Evolutionary conservation across 2,329 filamentous ascomycete genomes (phyloP).

Genomic region (Furcasterigmium sp.): DNA sequence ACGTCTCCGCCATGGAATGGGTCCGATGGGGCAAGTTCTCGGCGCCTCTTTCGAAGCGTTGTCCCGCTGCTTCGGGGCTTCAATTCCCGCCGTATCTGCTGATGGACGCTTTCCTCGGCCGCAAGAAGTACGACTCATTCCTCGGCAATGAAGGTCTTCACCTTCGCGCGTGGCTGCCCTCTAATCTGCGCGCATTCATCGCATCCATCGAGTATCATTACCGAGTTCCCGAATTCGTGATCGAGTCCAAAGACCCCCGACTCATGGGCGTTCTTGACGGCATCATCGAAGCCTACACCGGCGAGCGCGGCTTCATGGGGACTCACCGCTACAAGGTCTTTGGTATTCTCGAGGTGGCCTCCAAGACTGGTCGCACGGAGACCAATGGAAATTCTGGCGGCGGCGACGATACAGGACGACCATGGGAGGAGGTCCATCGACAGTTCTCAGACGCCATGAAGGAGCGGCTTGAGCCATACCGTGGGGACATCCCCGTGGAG

Average conservation of each 20-base stretch:
- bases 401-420: slow-evolving; percentile 30
- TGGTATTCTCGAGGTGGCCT: slow-evolving; percentile 47
- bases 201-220: slow-evolving; percentile 50
- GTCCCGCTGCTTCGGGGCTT: slow-evolving; percentile 44
- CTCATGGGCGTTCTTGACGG: slow-evolving; percentile 49
- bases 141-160: slow-evolving; percentile 47
- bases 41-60: slow-evolving; percentile 42
- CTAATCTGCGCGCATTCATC: slow-evolving; percentile 49
- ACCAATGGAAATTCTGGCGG: slow-evolving; percentile 46
- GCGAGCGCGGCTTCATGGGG: slow-evolving; percentile 51
- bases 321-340: slow-evolving; percentile 53
- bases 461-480: slow-evolving; percentile 43
- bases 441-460: slow-evolving; percentile 50
- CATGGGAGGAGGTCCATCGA: slow-evolving; percentile 45
- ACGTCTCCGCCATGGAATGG: slow-evolving; percentile 41
- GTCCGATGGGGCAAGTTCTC: slow-evolving; percentile 47
- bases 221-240: slow-evolving; percentile 46
- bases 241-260: slow-evolving; percentile 40
- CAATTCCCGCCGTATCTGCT: slow-evolving; percentile 48
- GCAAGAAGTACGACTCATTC: slow-evolving; percentile 45
- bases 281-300: slow-evolving; percentile 49
- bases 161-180: slow-evolving; percentile 46
- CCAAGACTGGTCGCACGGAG: slow-evolving; percentile 46
- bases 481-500: slow-evolving; percentile 39
- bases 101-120: slow-evolving; percentile 50